Evolutionary conservation across 805 yeast species (phyloP), one percentile per base, ranked within the genome.

Genomic region (Grigorovia yakushimaensis): DNA sequence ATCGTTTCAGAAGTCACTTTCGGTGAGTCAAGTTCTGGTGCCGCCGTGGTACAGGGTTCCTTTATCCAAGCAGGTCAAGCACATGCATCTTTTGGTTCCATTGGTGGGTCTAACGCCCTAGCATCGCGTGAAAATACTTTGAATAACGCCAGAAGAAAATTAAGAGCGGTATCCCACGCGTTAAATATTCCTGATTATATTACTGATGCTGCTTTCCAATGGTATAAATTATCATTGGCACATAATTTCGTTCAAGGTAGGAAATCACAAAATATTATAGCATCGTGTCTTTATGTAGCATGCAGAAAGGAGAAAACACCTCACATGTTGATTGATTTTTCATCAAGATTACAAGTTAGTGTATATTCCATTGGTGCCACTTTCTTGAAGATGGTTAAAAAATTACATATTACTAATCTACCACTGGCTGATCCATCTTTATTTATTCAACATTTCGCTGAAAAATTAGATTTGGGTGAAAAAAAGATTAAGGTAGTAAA

Each of bases 341-440:
- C 95, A 15, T 85, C 96, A 41, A 72, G 91, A 53, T 71, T 94
- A 40, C 96, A 85, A 62, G 88, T 89, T 11, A 84, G 93, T 40
- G 98, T 93, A 1, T 93, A 83, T 64, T 86, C 95, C 3, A 82
- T 93, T 44, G 99, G 99, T 41, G 95, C 98, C 1, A 91, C 98
- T 0, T 93, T 88, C 61, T 70, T 94, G 49, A 89, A 89, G 62
- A 78, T 93, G 79, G 95, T 91, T n/a, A 86, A 88, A 60, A 79
- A 81, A 7, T 72, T 91, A 50, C 84, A 84, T 56, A 84, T 91
- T 46, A 76, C 82, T 2, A 71, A 79, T 36, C 66, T 93, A 42
- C 98, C 98, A 0, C 66, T 88, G 37, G 94, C 94, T 1, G 99
- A 93, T 62, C 98, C 98, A 10, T 85, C 96, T 0, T 69, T 94